phyloP scores from a whole-genome alignment of 2,329 filamentous ascomycete species.

The Calonectria henricotiae region DNA sequence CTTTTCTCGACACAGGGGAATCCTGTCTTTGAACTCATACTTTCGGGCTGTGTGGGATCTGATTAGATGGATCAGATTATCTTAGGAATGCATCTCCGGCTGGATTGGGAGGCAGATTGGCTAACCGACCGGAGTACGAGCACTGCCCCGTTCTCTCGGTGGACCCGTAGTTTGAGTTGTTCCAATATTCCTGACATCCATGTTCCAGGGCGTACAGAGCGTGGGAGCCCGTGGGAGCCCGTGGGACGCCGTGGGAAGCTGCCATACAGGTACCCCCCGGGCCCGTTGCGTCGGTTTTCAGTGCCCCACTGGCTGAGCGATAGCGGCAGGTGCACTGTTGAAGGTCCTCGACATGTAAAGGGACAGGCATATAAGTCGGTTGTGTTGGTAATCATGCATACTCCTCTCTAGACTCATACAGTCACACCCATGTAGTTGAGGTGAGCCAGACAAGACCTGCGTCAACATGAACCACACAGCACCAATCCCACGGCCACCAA shows the following conservation, averaged over 20 bases:
- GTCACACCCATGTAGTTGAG: conserved; percentile 5
- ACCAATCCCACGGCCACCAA: neutral
- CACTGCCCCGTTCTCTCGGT: neutral
- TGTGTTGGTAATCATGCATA: neutral
- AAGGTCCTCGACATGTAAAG: neutral
- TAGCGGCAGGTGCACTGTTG: conserved; percentile 1
- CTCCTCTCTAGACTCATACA: neutral
- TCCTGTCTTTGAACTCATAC: neutral
- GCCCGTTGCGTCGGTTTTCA: neutral
- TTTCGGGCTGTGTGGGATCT: neutral
- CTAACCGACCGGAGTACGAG: neutral
- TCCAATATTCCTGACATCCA: neutral
- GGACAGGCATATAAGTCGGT: conserved; percentile 5
- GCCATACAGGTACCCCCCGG: neutral
- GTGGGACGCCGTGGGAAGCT: too few species aligned
- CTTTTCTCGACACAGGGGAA: neutral
- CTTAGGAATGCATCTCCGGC: neutral
- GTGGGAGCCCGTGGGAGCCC: neutral
- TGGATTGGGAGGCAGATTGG: neutral
- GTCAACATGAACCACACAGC: conserved; percentile 10
- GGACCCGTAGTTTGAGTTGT: neutral
- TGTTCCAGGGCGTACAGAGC: neutral
- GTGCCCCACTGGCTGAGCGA: neutral
- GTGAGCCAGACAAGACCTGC: neutral
- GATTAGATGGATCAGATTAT: conserved; percentile 5